Evolutionary conservation across 352 stramenopile species (phyloP).

Genomic region (Pythium insidiosum): DNA sequence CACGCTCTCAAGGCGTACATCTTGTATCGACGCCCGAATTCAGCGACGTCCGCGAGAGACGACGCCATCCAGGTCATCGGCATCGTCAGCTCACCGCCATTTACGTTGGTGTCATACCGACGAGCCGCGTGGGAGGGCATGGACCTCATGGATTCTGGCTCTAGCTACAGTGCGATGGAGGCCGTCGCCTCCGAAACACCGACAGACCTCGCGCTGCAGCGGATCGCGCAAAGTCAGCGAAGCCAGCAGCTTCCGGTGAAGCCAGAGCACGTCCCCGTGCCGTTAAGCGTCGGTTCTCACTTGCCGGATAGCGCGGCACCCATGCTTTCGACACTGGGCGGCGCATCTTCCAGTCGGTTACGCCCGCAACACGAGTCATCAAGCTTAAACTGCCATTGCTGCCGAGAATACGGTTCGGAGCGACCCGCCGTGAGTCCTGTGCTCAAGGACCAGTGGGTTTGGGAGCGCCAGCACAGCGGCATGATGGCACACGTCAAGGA

Average conservation of each 20-base stretch:
- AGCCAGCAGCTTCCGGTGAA: no score
- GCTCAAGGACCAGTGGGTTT: constrained; percentile 5
- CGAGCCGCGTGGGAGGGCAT: constrained; percentile 8
- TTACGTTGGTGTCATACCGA: constrained; percentile 37
- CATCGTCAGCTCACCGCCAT: constrained; percentile 26
- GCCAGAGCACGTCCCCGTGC: no score
- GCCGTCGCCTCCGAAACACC: constrained; percentile 7
- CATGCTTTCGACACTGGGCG: no score
- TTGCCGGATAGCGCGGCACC: no score
- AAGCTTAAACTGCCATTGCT: neutral
- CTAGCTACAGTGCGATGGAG: constrained; percentile 15
- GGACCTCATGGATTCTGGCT: constrained; percentile 1
- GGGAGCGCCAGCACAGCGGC: constrained; percentile 7
- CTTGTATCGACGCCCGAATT: constrained; percentile 2
- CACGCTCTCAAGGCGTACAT: constrained; percentile 16
- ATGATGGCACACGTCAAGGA: constrained; percentile 7
- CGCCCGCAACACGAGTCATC: neutral
- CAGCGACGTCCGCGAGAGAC: neutral
- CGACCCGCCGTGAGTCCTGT: neutral
- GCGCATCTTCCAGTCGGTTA: no score
- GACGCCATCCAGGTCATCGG: constrained; percentile 19
- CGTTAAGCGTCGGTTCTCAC: no score
- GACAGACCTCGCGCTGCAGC: neutral
- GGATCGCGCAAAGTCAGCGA: no score
- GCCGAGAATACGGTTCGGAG: constrained; percentile 1